phyloP scores from a whole-genome alignment of 2,329 filamentous ascomycete genomes.

The Escovopsis sp. region DNA sequence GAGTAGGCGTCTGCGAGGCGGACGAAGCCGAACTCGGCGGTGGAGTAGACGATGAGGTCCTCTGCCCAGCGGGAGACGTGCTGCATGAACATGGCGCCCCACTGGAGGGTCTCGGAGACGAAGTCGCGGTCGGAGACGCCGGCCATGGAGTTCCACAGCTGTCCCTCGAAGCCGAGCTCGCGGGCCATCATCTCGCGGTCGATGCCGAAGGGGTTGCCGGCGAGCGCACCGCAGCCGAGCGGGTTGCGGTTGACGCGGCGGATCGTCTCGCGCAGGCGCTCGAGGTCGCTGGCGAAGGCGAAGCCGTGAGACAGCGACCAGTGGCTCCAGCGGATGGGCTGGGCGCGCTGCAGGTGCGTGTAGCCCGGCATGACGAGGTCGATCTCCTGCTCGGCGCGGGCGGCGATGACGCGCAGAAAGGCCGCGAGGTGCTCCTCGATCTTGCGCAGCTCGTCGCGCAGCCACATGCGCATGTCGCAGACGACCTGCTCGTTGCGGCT shows the following conservation, averaged over 20 bases:
- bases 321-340: slow-evolving; percentile 69
- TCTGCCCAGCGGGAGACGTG: slow-evolving; percentile 72
- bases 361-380: slow-evolving; percentile 76
- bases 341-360: slow-evolving; percentile 70
- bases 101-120: slow-evolving; percentile 67
- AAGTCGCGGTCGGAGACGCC: slow-evolving; percentile 70
- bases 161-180: slow-evolving; percentile 65
- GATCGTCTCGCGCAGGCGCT: slow-evolving; percentile 60
- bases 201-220: slow-evolving; percentile 70
- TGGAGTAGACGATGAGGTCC: slow-evolving; percentile 74
- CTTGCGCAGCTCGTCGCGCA: slow-evolving; percentile 56
- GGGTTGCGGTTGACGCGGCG: slow-evolving; percentile 59
- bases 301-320: slow-evolving; percentile 66
- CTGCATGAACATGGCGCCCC: slow-evolving; percentile 62
- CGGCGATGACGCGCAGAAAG: slow-evolving; percentile 54
- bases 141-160: slow-evolving; percentile 65
- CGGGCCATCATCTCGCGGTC: slow-evolving; percentile 65
- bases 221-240: slow-evolving; percentile 62
- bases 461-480: slow-evolving; percentile 82
- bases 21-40: slow-evolving; percentile 63
- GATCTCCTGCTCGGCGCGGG: slow-evolving; percentile 59
- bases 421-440: slow-evolving; percentile 55
- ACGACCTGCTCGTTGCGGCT: slow-evolving; percentile 85
- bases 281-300: slow-evolving; percentile 58
- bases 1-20: slow-evolving; percentile 65